phyloP scores from a whole-genome alignment of 192 early-diverging fungal genomes.

The Umbelopsis vinacea region DNA sequence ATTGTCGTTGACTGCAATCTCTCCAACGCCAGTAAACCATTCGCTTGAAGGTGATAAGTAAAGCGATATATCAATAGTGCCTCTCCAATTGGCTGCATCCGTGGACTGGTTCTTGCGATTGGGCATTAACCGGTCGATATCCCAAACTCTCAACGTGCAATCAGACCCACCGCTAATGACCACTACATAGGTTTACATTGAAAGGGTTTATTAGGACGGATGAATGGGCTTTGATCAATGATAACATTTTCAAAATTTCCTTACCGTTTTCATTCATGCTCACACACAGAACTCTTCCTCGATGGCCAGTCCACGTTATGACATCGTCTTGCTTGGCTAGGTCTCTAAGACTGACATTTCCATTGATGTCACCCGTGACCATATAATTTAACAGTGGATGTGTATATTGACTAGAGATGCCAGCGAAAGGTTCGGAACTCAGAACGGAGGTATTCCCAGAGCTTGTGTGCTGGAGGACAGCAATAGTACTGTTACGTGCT shows the following conservation, averaged over 20 bases:
- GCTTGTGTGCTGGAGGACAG: slow-evolving; percentile 20
- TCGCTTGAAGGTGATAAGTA: slow-evolving; percentile 40
- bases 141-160: slow-evolving; percentile 54
- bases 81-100: slow-evolving; percentile 38
- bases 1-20: slow-evolving; percentile 50
- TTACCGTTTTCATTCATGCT: slow-evolving; percentile 55
- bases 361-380: slow-evolving; percentile 52
- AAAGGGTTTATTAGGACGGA: neutral
- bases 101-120: neutral
- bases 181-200: slow-evolving; percentile 14
- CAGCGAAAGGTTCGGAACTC: neutral
- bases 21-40: slow-evolving; percentile 51
- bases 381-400: slow-evolving; percentile 38
- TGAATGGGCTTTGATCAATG: neutral
- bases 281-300: slow-evolving; percentile 51
- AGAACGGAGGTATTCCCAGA: neutral
- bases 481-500: neutral
- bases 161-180: slow-evolving; percentile 48
- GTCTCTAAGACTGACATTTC: slow-evolving; percentile 52
- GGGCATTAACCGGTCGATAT: slow-evolving; percentile 29
- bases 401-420: slow-evolving; percentile 48
- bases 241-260: slow-evolving; percentile 18
- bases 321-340: slow-evolving; percentile 30
- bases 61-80: slow-evolving; percentile 43
- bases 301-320: slow-evolving; percentile 46